Evolutionary conservation across 495 filamentous ascomycete genomes (phyloP).

Genomic region (Neurospora africana): DNA sequence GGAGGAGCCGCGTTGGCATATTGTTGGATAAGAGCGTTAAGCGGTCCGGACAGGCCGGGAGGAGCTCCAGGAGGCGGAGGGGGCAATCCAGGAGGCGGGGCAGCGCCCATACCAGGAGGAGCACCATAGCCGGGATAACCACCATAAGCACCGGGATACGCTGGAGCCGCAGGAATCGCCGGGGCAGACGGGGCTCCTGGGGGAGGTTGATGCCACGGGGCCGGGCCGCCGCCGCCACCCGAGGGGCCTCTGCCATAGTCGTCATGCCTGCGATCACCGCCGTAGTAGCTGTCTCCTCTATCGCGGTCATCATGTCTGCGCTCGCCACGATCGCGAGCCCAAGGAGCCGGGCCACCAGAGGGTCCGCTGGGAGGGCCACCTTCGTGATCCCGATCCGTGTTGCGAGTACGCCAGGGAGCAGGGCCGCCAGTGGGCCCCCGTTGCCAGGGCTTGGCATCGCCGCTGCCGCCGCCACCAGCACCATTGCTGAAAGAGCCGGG

Average conservation of each 20-base stretch:
- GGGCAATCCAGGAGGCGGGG: conserved; percentile 44
- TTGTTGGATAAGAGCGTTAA: conserved; percentile 59
- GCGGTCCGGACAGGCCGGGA: conserved; percentile 46
- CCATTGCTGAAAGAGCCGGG: conserved; percentile 48
- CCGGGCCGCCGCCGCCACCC: conserved; percentile 30
- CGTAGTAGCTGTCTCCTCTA: conserved; percentile 15
- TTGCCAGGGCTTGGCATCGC: conserved; percentile 77
- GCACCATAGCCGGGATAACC: conserved; percentile 49
- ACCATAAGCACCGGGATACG: conserved; percentile 46
- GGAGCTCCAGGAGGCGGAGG: conserved; percentile 54
- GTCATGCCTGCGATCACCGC: conserved; percentile 24
- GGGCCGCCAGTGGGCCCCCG: conserved; percentile 77
- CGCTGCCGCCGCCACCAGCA: conserved; percentile 28
- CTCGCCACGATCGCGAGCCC: conserved; percentile 49
- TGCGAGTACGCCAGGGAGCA: conserved; percentile 59
- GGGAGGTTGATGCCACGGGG: conserved; percentile 60
- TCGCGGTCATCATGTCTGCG: conserved; percentile 16
- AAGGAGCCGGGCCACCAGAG: conserved; percentile 32
- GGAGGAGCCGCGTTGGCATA: conserved; percentile 50
- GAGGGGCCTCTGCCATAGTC: conserved; percentile 14
- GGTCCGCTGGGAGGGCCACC: conserved; percentile 24
- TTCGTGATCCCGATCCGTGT: conserved; percentile 32
- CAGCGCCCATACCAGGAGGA: conserved; percentile 44
- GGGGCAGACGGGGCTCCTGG: conserved; percentile 44
- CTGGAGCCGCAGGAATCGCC: conserved; percentile 36